Evolutionary conservation across 2,329 filamentous ascomycete genomes (phyloP).

Genomic region (Fusarium piperis): DNA sequence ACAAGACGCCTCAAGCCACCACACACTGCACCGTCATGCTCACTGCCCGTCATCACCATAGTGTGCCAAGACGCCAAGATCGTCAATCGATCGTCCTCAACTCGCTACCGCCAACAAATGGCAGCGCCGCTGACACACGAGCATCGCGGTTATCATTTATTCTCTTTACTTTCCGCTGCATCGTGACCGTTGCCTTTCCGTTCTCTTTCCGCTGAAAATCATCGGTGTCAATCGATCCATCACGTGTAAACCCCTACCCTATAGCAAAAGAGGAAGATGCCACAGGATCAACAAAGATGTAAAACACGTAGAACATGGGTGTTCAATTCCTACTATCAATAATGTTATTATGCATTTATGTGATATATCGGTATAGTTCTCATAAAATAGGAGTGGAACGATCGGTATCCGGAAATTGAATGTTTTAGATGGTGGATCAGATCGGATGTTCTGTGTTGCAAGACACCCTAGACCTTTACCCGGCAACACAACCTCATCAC

Average conservation of each 20-base stretch:
- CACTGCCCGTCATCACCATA: neutral
- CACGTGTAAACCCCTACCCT: neutral
- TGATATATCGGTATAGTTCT: no score
- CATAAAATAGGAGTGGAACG: no score
- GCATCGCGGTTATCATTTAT: slow-evolving; percentile 14
- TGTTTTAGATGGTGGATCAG: neutral
- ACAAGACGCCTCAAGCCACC: neutral
- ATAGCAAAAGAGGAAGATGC: neutral
- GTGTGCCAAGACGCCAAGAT: slow-evolving; percentile 27
- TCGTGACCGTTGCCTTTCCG: neutral
- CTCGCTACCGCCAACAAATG: slow-evolving; percentile 4
- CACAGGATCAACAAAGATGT: neutral
- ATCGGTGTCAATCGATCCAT: neutral
- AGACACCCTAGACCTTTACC: neutral
- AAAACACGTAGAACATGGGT: neutral
- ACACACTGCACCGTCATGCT: neutral
- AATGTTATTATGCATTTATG: no score
- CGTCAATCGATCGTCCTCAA: slow-evolving; percentile 4
- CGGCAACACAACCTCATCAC: neutral
- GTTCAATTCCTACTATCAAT: no score
- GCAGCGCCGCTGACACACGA: neutral
- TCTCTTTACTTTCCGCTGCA: neutral
- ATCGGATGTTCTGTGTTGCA: neutral
- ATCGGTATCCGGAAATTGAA: no score
- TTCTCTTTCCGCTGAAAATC: neutral